Evolutionary conservation across 345 rosid genomes (phyloP).

Genomic region (Linum tenue): DNA sequence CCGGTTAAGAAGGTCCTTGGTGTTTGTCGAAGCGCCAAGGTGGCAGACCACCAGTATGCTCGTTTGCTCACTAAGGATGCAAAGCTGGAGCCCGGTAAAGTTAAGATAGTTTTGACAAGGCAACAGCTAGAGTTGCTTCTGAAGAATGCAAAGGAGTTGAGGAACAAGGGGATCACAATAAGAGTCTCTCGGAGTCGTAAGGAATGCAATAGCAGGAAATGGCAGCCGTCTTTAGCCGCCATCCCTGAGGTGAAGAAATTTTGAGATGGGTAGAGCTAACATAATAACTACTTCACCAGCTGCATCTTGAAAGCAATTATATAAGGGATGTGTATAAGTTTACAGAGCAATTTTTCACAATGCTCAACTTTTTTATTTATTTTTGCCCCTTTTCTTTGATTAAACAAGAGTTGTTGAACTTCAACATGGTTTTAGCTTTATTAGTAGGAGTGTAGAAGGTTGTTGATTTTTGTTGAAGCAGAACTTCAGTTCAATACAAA

Average conservation of each 20-base stretch:
- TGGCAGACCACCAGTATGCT: conserved; percentile 12
- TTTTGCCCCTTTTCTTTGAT: too few relatives aligned
- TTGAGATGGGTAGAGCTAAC: neutral
- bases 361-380: too few relatives aligned
- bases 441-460: too few relatives aligned
- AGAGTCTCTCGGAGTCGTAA: conserved; percentile 14
- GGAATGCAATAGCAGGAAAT: conserved; percentile 22
- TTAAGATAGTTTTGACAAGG: conserved; percentile 39
- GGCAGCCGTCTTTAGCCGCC: conserved; percentile 51
- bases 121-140: conserved; percentile 36
- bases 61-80: conserved; percentile 15
- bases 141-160: conserved; percentile 16
- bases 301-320: neutral
- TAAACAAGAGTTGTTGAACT: too few relatives aligned
- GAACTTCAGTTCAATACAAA: too few relatives aligned
- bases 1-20: conserved; percentile 14
- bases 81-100: conserved; percentile 18
- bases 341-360: too few relatives aligned
- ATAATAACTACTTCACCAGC: neutral
- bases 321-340: neutral
- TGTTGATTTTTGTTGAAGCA: too few relatives aligned
- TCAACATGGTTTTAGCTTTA: too few relatives aligned
- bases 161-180: conserved; percentile 12
- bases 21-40: conserved; percentile 3
- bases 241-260: conserved; percentile 31